Percentiles rank a stretch among this genome's conserved stretches.
Conservation (phyloP, 768 basidiomycete genomes). For the Agaricus bisporus region DNA sequence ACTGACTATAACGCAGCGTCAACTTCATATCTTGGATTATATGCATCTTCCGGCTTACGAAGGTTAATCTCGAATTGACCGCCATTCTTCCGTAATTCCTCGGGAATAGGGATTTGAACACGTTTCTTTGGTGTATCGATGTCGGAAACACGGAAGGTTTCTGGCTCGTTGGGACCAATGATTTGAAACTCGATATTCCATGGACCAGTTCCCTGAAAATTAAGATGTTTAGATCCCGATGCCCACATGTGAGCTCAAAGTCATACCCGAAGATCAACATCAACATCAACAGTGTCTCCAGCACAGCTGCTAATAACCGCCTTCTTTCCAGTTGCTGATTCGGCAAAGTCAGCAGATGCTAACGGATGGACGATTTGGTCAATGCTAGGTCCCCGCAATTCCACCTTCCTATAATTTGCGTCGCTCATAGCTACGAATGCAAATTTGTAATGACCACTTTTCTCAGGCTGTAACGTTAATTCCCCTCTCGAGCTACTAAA, state of each 20-base stretch:
- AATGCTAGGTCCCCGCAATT: conserved; percentile 70
- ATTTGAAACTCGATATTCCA: conserved; percentile 85
- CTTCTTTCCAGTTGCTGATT: conserved; percentile 40
- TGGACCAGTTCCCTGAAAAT: conserved; percentile 73
- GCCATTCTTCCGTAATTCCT: conserved; percentile 56
- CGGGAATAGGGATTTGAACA: conserved; percentile 63
- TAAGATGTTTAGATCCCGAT: not conserved
- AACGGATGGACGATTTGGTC: conserved; percentile 88
- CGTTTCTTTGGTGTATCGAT: conserved; percentile 51
- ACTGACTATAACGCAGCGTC: conserved; percentile 44
- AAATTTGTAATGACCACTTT: conserved; percentile 86
- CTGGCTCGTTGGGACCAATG: conserved; percentile 64
- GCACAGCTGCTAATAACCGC: conserved; percentile 76
- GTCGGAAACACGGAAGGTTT: conserved; percentile 46
- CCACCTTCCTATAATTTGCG: conserved; percentile 72
- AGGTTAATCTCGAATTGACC: conserved; percentile 78
- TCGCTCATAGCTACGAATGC: conserved; percentile 77
- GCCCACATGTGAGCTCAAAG: not conserved
- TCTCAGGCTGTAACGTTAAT: conserved; percentile 78
- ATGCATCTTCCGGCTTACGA: conserved; percentile 32
- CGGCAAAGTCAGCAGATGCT: conserved; percentile 71
- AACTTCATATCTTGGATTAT: conserved; percentile 6
- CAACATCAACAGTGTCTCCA: conserved; percentile 67
- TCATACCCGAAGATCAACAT: conserved; percentile 73
- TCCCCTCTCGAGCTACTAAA: conserved; percentile 73